These are phyloP conservation scores for Komagataella phaffii DNA, from an alignment of 805 yeast species.

Conservation along the genomic window DNA sequence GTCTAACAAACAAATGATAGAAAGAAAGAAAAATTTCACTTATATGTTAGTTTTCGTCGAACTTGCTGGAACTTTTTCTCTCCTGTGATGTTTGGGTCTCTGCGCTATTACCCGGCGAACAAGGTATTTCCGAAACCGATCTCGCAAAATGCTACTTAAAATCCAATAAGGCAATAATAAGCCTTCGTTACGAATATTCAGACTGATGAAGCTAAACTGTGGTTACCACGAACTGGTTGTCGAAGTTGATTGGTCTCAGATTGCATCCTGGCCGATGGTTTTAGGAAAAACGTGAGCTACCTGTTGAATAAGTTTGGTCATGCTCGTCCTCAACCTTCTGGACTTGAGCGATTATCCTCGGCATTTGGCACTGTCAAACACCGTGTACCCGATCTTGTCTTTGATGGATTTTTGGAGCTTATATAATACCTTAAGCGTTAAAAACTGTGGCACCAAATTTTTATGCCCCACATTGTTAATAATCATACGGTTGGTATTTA, in stretches of 20 bases:
- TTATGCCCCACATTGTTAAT: neutral
- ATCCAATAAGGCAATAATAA: neutral
- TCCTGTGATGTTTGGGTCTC: neutral
- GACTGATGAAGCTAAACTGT: neutral
- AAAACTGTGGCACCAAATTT: neutral
- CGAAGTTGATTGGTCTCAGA: no score
- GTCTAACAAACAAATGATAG: neutral
- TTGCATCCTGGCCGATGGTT: no score
- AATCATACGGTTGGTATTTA: neutral
- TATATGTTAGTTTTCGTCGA: neutral
- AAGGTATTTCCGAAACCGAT: neutral
- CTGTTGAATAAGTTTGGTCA: no score
- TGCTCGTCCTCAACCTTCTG: no score
- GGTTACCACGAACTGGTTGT: neutral
- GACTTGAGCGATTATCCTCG: neutral
- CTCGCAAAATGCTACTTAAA: neutral
- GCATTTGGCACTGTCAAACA: neutral
- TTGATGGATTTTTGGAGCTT: neutral
- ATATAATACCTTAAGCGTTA: neutral
- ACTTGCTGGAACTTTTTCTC: neutral
- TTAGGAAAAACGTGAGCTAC: no score
- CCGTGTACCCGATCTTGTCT: neutral
- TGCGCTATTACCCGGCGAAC: neutral
- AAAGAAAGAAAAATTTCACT: neutral
- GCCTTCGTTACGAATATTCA: neutral